A percentile compares a stretch with the other conserved stretches of the same genome.
These are phyloP conservation scores for Citrus maxima DNA, from an alignment of 345 rosid species.

Conservation along the genomic window DNA sequence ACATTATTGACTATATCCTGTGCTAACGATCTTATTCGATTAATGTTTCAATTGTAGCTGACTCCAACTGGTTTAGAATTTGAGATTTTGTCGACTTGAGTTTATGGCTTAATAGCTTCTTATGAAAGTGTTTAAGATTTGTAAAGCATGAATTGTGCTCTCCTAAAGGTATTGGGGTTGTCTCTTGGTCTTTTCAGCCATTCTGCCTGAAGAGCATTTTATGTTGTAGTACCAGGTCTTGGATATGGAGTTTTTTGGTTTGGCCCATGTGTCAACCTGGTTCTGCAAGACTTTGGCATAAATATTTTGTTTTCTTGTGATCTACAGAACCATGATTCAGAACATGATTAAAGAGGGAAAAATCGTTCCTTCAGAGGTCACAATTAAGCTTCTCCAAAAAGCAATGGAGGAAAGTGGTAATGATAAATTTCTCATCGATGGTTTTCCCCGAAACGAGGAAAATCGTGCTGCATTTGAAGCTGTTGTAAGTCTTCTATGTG, in stretches of 20 bases:
- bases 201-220: neutral
- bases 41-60: neutral
- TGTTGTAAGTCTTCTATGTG: slow-evolving; percentile 44
- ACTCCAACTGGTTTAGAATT: neutral
- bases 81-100: neutral
- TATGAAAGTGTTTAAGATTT: neutral
- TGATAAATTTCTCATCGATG: slow-evolving; percentile 73
- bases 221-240: neutral
- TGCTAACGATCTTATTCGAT: neutral
- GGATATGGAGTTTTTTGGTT: neutral
- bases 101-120: neutral
- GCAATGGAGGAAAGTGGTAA: slow-evolving; percentile 59
- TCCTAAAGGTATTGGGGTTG: neutral
- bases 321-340: slow-evolving; percentile 60
- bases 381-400: slow-evolving; percentile 71
- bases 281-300: neutral
- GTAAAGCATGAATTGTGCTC: neutral
- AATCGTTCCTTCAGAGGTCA: slow-evolving; percentile 86
- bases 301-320: neutral
- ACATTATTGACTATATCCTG: neutral
- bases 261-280: neutral
- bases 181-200: neutral
- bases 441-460: slow-evolving; percentile 85
- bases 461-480: slow-evolving; percentile 66
- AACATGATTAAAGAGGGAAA: slow-evolving; percentile 67